phyloP scores from a whole-genome alignment of 306 rosid genomes.

The Astragalus membranaceus region DNA sequence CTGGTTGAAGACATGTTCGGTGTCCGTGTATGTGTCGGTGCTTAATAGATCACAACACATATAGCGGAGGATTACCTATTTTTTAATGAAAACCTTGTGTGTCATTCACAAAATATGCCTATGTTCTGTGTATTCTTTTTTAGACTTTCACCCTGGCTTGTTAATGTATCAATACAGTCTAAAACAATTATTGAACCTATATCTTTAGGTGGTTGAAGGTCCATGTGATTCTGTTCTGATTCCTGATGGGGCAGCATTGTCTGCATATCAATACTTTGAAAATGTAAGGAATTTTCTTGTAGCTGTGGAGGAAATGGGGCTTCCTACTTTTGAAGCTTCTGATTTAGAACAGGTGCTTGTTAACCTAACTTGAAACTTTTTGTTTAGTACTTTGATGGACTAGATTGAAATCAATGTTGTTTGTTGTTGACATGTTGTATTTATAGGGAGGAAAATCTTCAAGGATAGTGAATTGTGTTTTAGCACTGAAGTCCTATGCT shows the following conservation, averaged over 20 bases:
- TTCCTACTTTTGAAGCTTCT: conserved; percentile 81
- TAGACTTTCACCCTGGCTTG: not conserved
- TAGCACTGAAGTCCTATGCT: conserved; percentile 65
- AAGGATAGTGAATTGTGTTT: conserved; percentile 70
- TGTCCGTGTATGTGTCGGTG: no score
- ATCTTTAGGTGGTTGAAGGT: conserved; percentile 35
- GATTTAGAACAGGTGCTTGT: conserved; percentile 73
- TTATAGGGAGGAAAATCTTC: conserved; percentile 82
- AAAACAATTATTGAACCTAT: not conserved
- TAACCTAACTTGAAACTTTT: not conserved
- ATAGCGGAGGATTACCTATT: no score
- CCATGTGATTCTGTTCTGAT: conserved; percentile 25
- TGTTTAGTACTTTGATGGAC: not conserved
- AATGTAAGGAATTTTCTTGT: conserved; percentile 36
- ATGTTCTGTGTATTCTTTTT: not conserved
- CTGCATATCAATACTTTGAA: conserved; percentile 35
- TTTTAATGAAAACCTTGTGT: no score
- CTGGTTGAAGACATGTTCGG: no score
- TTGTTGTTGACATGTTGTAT: not conserved
- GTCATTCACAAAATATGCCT: not conserved
- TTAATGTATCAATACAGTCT: not conserved
- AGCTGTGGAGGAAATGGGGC: conserved; percentile 35
- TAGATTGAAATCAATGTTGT: not conserved
- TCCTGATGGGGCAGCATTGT: conserved; percentile 35
- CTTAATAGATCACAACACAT: no score